Evolutionary conservation across 2,329 filamentous ascomycete genomes (phyloP), one percentile per base, ranked within the genome.

Genomic region (Erysiphe pulchra): DNA sequence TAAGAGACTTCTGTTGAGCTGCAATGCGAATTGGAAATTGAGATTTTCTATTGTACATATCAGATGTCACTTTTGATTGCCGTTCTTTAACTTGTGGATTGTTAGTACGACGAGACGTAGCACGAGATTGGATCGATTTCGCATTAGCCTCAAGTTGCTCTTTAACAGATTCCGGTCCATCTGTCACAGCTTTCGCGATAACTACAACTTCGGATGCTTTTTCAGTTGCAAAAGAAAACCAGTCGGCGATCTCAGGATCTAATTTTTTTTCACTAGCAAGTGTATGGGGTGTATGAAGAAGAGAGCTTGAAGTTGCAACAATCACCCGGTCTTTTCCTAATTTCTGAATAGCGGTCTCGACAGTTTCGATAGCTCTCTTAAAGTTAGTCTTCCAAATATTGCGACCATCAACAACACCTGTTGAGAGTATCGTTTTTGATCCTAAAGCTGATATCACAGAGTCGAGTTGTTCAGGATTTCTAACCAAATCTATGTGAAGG

Each of bases 311-410:
- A 55, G 86, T 94, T 60, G 90, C 82, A 56, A 93, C 84, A 55
- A 98, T 82, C 63, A 98, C 87, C 61, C 90, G 83, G 55, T 95
- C 86, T 73, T 93, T 87, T 68, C 90, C 87, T 52, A 98, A 76
- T 71, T 92, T 84, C 71, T 94, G 83, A 58, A 95, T 70, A 53
- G 87, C 90, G 49, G 75, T 70, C 75, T 95, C 84, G 50, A 90
- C 80, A 52, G 69, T 75, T 71, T 90, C 86, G 53, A 98, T 92
- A 60, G 90, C 85, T 58, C 75, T 76, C 75, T 92, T 81, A 70
- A 94, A 80, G 78, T 95, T 92, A 68, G 85, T 94, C 82, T 98
- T 98, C 90, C 90, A 98, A 73, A 98, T 95, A 75, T 98, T 98
- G 60, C 90, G 85, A 59, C 90, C 90, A 59, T 98, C 86, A 55